phyloP scores from a whole-genome alignment of 192 early-diverging fungal genomes.

The Oehlia diaphana region DNA sequence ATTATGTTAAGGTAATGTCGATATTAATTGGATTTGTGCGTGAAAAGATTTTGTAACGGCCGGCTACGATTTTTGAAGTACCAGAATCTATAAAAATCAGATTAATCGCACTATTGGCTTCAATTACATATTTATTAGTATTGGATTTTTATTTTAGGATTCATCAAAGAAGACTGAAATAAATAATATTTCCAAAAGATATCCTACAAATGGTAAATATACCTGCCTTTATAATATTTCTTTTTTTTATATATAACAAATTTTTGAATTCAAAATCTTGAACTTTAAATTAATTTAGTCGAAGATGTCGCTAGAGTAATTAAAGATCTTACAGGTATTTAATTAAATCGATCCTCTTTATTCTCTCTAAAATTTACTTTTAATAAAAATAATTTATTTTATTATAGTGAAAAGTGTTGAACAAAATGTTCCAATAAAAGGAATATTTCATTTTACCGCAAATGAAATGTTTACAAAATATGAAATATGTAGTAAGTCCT shows the following conservation, averaged over 20 bases:
- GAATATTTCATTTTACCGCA: constrained; percentile 64
- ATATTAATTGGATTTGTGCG: not conserved
- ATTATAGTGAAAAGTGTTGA: constrained; percentile 39
- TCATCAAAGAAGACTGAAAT: constrained; percentile 51
- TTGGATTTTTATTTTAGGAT: constrained; percentile 34
- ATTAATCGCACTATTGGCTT: not conserved
- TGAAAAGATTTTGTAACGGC: no score
- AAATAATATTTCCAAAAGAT: constrained; percentile 71
- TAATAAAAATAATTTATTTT: not conserved
- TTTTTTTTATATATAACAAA: not conserved
- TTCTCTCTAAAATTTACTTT: not conserved
- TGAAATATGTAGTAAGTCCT: constrained; percentile 61
- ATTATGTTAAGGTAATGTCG: constrained; percentile 54
- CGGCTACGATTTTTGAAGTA: no score
- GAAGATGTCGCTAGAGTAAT: constrained; percentile 72
- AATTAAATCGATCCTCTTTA: constrained; percentile 20
- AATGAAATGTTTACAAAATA: constrained; percentile 69
- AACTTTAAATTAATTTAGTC: constrained; percentile 38
- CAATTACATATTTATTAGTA: not conserved
- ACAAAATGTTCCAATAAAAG: constrained; percentile 43
- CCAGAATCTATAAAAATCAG: not conserved
- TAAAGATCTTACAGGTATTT: constrained; percentile 52
- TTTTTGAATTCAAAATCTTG: not conserved
- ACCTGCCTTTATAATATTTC: not conserved
- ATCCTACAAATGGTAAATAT: constrained; percentile 74